Evolutionary conservation across 768 basidiomycete genomes (phyloP).

Genomic region (Guyanaporus albipodus): DNA sequence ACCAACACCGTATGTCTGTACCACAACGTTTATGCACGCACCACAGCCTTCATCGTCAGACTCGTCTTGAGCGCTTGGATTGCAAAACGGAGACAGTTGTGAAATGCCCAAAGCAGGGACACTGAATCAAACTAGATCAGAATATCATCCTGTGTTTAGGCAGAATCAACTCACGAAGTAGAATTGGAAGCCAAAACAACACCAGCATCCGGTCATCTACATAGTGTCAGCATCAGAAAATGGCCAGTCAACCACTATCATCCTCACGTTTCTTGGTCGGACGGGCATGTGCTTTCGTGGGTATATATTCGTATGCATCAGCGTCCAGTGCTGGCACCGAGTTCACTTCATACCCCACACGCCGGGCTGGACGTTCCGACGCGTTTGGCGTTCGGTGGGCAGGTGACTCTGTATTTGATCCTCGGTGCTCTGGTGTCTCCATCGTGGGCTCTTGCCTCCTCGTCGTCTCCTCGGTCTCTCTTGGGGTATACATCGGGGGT

Average conservation of each 20-base stretch:
- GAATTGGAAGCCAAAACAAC: conserved; percentile 82
- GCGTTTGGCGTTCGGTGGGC: conserved; percentile 20
- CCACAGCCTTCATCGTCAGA: conserved; percentile 41
- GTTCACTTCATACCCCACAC: conserved; percentile 44
- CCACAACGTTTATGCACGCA: conserved; percentile 30
- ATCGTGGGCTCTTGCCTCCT: background rate
- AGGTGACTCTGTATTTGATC: conserved; percentile 10
- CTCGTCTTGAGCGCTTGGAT: conserved; percentile 47
- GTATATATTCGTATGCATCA: conserved; percentile 63
- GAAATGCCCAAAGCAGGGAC: conserved; percentile 59
- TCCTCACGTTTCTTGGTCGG: conserved; percentile 60
- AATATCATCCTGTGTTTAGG: background rate
- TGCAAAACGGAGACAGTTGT: conserved; percentile 50
- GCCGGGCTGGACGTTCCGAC: conserved; percentile 36
- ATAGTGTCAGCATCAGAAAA: conserved; percentile 3
- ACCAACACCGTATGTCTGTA: conserved; percentile 3
- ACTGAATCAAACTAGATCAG: conserved; percentile 35
- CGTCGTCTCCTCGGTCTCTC: conserved; percentile 33
- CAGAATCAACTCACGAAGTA: conserved; percentile 57
- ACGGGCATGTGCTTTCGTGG: conserved; percentile 40
- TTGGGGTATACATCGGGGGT: conserved; percentile 72
- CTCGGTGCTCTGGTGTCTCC: conserved; percentile 3
- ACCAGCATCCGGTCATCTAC: conserved; percentile 82
- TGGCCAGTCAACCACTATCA: background rate
- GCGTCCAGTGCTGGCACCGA: conserved; percentile 64